A percentile compares a stretch with the other conserved stretches of the same genome.
These are phyloP conservation scores for Boletus fagicola DNA, from an alignment of 768 basidiomycete species.

Conservation along the genomic window DNA sequence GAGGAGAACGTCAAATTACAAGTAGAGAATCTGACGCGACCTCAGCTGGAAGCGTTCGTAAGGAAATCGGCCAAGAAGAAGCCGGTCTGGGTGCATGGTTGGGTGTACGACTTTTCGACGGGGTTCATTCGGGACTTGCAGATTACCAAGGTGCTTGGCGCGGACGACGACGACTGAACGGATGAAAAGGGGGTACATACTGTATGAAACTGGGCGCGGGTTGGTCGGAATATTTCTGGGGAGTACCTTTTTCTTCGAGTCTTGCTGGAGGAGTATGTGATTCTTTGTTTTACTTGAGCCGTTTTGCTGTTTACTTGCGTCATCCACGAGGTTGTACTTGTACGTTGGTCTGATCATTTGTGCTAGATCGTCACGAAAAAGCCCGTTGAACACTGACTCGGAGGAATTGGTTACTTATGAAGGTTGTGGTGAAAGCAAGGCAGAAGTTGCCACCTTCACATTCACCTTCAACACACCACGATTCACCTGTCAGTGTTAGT, in stretches of 20 bases:
- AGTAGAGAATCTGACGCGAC: conserved; percentile 14
- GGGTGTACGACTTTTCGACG: conserved; percentile 63
- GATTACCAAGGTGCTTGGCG: conserved; percentile 32
- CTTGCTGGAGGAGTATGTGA: background rate
- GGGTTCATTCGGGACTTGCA: conserved; percentile 59
- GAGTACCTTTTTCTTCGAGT: too few species aligned
- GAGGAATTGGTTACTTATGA: too few species aligned
- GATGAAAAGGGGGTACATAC: background rate
- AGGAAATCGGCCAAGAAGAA: conserved; percentile 7
- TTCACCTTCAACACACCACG: too few species aligned
- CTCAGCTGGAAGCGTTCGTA: background rate
- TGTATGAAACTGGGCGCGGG: too few species aligned
- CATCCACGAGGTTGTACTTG: background rate
- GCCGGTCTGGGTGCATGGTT: conserved; percentile 66
- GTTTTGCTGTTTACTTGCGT: background rate
- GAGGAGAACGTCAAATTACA: conserved; percentile 61
- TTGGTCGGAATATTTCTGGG: too few species aligned
- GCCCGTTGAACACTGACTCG: too few species aligned
- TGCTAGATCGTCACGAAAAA: background rate
- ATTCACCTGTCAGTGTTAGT: too few species aligned
- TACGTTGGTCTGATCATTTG: background rate
- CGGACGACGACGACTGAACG: background rate
- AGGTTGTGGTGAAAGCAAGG: too few species aligned
- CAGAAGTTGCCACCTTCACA: too few species aligned
- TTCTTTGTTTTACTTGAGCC: background rate